These are phyloP conservation scores for Emmonsiellopsis sp. DNA, from an alignment of 2,329 filamentous ascomycete genomes.

Conservation along the genomic window DNA sequence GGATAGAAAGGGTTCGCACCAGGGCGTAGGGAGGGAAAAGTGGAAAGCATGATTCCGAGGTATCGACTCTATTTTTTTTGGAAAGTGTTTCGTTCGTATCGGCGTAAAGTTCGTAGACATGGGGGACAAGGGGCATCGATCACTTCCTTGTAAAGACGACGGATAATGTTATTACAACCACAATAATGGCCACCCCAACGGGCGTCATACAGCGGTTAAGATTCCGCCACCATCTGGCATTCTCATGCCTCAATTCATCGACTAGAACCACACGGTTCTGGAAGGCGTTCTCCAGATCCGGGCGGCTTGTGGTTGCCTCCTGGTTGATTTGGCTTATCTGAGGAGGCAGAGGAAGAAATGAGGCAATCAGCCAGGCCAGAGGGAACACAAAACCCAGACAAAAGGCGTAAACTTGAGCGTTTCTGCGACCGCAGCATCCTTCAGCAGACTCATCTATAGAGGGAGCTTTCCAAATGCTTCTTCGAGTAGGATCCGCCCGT, in stretches of 20 bases:
- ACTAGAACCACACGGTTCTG: slow-evolving; percentile 34
- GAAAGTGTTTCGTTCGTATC: not conserved
- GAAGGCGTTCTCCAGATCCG: slow-evolving; percentile 35
- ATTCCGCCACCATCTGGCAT: slow-evolving; percentile 56
- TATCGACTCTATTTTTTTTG: slow-evolving; percentile 2
- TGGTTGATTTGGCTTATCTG: slow-evolving; percentile 45
- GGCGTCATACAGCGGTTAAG: slow-evolving; percentile 53
- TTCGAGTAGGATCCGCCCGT: slow-evolving; percentile 42
- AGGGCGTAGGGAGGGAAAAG: not conserved
- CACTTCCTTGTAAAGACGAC: not conserved
- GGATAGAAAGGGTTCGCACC: not conserved
- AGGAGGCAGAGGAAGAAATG: slow-evolving; percentile 61
- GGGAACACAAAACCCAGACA: slow-evolving; percentile 69
- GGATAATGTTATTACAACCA: slow-evolving; percentile 35
- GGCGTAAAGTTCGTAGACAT: not conserved
- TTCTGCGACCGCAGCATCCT: slow-evolving; percentile 55
- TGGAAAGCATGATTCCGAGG: not conserved
- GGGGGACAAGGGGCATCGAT: not conserved
- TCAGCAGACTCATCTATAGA: slow-evolving; percentile 57
- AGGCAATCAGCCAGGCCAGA: slow-evolving; percentile 71
- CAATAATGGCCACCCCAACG: slow-evolving; percentile 46
- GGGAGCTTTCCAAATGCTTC: slow-evolving; percentile 63
- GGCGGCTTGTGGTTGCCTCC: slow-evolving; percentile 29
- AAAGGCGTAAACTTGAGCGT: slow-evolving; percentile 67
- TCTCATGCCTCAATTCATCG: slow-evolving; percentile 44